Evolutionary conservation across 441 rosid genomes (phyloP).

Genomic region (Brassica hybrid): DNA sequence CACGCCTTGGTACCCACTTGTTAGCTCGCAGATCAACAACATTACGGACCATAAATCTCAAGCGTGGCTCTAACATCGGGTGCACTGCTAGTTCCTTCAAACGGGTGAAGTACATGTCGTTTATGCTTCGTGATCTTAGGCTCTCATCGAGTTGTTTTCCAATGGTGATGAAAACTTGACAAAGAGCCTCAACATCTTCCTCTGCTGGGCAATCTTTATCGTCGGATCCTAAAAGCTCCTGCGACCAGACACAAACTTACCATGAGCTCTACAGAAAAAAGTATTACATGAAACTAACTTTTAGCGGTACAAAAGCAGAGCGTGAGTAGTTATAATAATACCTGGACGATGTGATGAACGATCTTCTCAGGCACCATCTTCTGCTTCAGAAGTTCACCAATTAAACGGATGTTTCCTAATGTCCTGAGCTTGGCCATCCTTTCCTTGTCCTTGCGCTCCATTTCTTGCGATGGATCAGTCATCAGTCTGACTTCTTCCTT

Average conservation of each 20-base stretch:
- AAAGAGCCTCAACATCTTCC: not conserved
- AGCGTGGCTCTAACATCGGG: not conserved
- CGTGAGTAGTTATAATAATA: not conserved
- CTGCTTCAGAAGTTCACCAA: slow-evolving; percentile 8
- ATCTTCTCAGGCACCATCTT: slow-evolving; percentile 1
- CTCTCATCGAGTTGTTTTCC: slow-evolving; percentile 1
- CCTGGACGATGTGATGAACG: not conserved
- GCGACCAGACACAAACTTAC: not conserved
- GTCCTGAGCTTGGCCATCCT: not conserved
- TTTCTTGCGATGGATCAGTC: not conserved
- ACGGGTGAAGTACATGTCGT: not conserved
- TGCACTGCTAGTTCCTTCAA: not conserved
- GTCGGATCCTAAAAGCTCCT: not conserved
- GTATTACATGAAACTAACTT: not conserved
- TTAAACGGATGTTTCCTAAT: not conserved
- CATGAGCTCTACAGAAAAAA: not conserved
- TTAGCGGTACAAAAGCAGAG: not conserved
- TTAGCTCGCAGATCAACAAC: slow-evolving; percentile 2
- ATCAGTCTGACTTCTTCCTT: not conserved
- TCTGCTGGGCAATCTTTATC: not conserved
- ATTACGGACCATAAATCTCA: not conserved
- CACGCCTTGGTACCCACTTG: not conserved
- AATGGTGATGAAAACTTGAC: slow-evolving; percentile 3
- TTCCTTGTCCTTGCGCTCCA: not conserved
- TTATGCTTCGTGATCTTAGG: not conserved